phyloP scores from a whole-genome alignment of 148 eudicot genomes.

The Fagopyrum homotropicum region DNA sequence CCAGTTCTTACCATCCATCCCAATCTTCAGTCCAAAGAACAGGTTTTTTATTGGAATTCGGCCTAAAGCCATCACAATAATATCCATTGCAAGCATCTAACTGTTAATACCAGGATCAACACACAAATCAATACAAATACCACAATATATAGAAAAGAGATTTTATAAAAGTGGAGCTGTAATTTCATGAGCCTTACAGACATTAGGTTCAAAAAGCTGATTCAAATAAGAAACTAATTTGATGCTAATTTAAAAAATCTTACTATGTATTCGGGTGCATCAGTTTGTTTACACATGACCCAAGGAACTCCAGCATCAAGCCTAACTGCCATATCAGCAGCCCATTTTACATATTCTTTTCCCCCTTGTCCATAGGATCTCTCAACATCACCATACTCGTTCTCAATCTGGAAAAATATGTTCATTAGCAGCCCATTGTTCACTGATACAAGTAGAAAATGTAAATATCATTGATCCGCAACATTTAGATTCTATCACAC shows the following conservation, averaged over 20 bases:
- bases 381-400: slow-evolving; percentile 86
- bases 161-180: not conserved
- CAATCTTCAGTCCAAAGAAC: slow-evolving; percentile 87
- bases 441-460: not conserved
- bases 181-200: not conserved
- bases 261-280: slow-evolving; percentile 90
- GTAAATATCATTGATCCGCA: not conserved
- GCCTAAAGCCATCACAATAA: slow-evolving; percentile 88
- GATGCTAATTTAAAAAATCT: slow-evolving; percentile 13
- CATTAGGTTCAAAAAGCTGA: not conserved
- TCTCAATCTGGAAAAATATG: slow-evolving; percentile 63
- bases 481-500: not conserved
- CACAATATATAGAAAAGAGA: not conserved
- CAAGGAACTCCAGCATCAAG: slow-evolving; percentile 98
- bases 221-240: not conserved
- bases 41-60: slow-evolving; percentile 83
- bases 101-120: slow-evolving; percentile 30
- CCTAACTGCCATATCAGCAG: slow-evolving; percentile 82
- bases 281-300: slow-evolving; percentile 96
- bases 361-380: slow-evolving; percentile 61
- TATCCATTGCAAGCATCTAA: slow-evolving; percentile 91
- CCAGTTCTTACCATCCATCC: slow-evolving; percentile 84
- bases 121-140: not conserved
- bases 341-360: slow-evolving; percentile 75
- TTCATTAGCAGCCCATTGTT: not conserved